Conservation (phyloP, 106 monocot species). For the Amphibolis antarctica region DNA sequence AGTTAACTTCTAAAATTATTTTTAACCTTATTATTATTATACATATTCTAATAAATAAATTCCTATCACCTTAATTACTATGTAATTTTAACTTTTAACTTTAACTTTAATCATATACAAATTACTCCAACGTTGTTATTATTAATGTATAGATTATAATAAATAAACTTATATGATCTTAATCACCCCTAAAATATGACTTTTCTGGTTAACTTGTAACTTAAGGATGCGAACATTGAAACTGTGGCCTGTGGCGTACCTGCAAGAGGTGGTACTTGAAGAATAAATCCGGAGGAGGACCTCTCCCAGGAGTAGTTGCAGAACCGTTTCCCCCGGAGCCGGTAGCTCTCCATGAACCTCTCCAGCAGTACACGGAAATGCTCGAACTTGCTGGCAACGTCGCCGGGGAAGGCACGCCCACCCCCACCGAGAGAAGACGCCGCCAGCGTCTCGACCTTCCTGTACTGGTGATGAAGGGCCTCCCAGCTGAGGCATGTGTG, state of each 20-base stretch:
- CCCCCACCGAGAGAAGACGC: not conserved
- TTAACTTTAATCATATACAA: too few relatives aligned
- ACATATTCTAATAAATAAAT: too few relatives aligned
- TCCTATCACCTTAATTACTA: too few relatives aligned
- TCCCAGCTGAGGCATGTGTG: slow-evolving; percentile 29
- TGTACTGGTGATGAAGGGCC: slow-evolving; percentile 17
- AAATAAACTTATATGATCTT: too few relatives aligned
- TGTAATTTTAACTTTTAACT: too few relatives aligned
- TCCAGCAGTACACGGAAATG: not conserved
- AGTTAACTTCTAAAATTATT: too few relatives aligned
- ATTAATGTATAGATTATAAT: too few relatives aligned
- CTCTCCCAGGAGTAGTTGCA: slow-evolving; percentile 1
- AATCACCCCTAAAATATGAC: too few relatives aligned
- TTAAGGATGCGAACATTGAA: not conserved
- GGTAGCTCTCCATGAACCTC: slow-evolving; percentile 5
- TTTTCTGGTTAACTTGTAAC: not conserved
- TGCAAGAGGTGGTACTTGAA: slow-evolving; percentile 7
- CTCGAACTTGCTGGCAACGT: not conserved
- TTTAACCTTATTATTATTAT: too few relatives aligned
- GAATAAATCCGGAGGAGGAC: not conserved
- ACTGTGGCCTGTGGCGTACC: not conserved
- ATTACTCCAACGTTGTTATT: too few relatives aligned
- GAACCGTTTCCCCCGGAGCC: not conserved
- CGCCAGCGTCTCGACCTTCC: slow-evolving; percentile 1
- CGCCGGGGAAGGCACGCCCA: not conserved